Base-by-base conservation (phyloP, 2,329 filamentous ascomycete species). In the Sordariomycetes sp. region DNA sequence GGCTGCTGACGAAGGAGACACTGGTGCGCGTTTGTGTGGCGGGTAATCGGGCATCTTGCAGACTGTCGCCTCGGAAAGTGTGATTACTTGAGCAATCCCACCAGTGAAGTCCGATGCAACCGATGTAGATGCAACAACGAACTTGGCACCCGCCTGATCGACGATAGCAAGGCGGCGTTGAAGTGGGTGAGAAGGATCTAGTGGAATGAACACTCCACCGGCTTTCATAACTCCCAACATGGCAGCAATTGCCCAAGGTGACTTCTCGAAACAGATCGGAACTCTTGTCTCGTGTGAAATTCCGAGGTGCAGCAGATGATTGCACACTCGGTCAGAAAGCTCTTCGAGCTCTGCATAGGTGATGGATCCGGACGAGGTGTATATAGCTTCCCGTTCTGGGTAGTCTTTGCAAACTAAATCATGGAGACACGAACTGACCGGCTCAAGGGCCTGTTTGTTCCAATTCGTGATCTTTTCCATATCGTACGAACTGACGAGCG, bases 181-280 rank as follows among this genome's bases (percentile, higher is more conserved):
- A 6, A 8, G 12, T 5, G 44, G 45, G 20, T 40, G 32, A 5
- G 34, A 17, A 7, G 39, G 35, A 11, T 40, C 34, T 6, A 43
- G 28, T 9, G 34, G 32, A 3, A 45, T 32, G 5, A 20, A 42
- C 4, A 35, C 37, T 3, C 15, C 39, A 7, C 42, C 39, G 12
- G 35, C 33, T 26, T 42, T 43, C 2, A 30, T 33, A 17, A 45
- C 32, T 3, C 23, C 42, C n/a, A 43, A 8, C 4, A 40, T 33
- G 5, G 41, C 30, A 6, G 43, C 34, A 7, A 37, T 10, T 5
- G 15, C 9, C 33, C 36, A 42, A 3, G 23, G 28, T 5, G 38
- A 40, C 23, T 42, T 44, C 16, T 38, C 40, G 15, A 40, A 42
- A 37, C 36, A 42, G 15, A 42, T 16, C 8, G 18, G 36, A 5